Percentiles rank a stretch among this genome's conserved stretches.
These are phyloP conservation scores for Pseudopithomyces chartarum DNA, from an alignment of 2,329 filamentous ascomycete species.

Conservation along the genomic window DNA sequence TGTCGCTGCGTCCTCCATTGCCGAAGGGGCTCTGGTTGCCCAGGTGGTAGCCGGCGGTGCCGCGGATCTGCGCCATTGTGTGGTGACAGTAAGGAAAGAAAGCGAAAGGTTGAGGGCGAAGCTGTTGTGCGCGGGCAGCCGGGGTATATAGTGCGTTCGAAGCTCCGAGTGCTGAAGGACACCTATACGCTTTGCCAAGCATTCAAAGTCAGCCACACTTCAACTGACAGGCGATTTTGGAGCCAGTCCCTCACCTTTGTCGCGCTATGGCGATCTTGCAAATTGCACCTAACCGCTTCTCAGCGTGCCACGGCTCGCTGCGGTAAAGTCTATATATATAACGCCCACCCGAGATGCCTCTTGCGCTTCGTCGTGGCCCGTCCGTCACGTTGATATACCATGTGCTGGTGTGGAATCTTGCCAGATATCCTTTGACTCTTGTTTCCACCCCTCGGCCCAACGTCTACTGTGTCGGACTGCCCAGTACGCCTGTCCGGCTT, in stretches of 20 bases:
- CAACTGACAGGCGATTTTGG: background rate
- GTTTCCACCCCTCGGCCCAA: background rate
- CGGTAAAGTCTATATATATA: background rate
- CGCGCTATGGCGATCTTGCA: background rate
- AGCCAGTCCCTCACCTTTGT: background rate
- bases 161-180: slow-evolving; percentile 24
- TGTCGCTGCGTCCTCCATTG: slow-evolving; percentile 61
- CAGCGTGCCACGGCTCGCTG: background rate
- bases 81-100: slow-evolving; percentile 19
- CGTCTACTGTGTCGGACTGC: slow-evolving; percentile 3
- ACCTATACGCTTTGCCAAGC: slow-evolving; percentile 21
- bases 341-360: too few species aligned
- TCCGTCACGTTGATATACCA: background rate
- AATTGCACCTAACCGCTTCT: background rate
- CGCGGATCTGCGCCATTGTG: slow-evolving; percentile 64
- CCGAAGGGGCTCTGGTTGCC: slow-evolving; percentile 75
- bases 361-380: background rate
- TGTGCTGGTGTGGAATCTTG: background rate
- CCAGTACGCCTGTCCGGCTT: background rate
- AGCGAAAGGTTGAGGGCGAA: slow-evolving; percentile 22
- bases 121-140: slow-evolving; percentile 29
- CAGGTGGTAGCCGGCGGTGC: slow-evolving; percentile 80
- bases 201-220: slow-evolving; percentile 21
- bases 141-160: slow-evolving; percentile 30
- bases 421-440: slow-evolving; percentile 7